phyloP scores from a whole-genome alignment of 2,329 filamentous ascomycete species.

The Stemphylium lycopersici region DNA sequence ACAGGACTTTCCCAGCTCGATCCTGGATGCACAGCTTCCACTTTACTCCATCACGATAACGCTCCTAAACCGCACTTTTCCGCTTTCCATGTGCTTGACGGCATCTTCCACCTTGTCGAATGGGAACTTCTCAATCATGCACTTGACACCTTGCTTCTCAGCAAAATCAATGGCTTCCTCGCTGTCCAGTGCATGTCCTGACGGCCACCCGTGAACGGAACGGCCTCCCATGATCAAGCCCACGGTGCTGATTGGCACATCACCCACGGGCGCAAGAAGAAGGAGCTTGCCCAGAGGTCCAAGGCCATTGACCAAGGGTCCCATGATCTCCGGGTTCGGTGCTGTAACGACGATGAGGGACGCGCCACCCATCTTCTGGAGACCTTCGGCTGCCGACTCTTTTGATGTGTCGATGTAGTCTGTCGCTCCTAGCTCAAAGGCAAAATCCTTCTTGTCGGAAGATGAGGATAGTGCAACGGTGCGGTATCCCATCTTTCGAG shows the following conservation, averaged over 20 bases:
- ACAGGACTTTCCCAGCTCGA: not conserved
- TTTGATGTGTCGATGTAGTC: constrained; percentile 63
- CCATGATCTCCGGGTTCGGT: constrained; percentile 63
- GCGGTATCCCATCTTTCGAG: constrained; percentile 59
- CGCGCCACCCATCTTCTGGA: constrained; percentile 67
- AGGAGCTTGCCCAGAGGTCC: constrained; percentile 64
- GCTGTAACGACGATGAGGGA: constrained; percentile 67
- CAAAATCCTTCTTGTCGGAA: constrained; percentile 60
- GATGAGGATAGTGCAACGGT: constrained; percentile 60
- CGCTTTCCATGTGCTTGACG: constrained; percentile 57
- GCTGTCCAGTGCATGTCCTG: constrained; percentile 58
- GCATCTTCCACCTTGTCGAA: constrained; percentile 59
- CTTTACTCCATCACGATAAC: constrained; percentile 56
- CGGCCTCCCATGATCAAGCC: constrained; percentile 55
- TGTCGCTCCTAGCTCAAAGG: constrained; percentile 61
- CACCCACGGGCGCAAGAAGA: constrained; percentile 60
- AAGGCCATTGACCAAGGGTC: constrained; percentile 61
- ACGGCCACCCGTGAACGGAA: constrained; percentile 60
- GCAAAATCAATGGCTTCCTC: constrained; percentile 62
- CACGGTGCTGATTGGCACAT: constrained; percentile 53
- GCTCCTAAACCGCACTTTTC: constrained; percentile 58
- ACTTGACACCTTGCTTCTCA: constrained; percentile 55
- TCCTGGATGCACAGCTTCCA: not conserved
- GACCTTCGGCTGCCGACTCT: constrained; percentile 56
- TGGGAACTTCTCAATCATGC: constrained; percentile 61